Base-by-base conservation (phyloP, 208 protist genomes). In the Trypanosoma vivax region DNA sequence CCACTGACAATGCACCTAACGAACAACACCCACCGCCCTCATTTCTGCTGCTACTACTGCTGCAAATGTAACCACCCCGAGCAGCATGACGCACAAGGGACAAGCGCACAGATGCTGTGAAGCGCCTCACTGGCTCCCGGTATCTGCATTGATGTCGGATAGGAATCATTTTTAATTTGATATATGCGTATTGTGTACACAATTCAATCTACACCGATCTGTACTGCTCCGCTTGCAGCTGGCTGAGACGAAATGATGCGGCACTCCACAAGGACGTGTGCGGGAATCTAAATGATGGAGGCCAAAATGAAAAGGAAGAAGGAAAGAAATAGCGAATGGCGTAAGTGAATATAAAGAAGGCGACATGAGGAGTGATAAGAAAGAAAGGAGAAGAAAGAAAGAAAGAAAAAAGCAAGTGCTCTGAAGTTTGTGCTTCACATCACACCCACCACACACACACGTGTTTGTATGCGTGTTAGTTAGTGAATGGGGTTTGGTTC, bases 101-200 rank as follows among this genome's bases (percentile, higher is more conserved):
- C 7, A 48, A 5, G 19, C 54, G 37, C 27, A 56, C 27, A 10
- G 35, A 16, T 40, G 16, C 13, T 1, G 35, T 56, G n/a, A 28
- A 35, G 29, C 13, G 4, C 38, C 47, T 38, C 23, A 27, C 30
- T 16, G 39, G 25, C 14, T 33, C 42, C 28, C 48, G 47, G n/a
- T 46, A 16, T 27, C 24, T 11, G 47, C 50, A 53, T 24, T 60
- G 14, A 23, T 39, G 45, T 24, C 50, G 42, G 34, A 56, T 55
- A 14, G 49, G 58, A 56, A 56, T 64, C 58, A 64, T 64, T 37
- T 3, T 5, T 28, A 30, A 23, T 51, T 51, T 51, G 21, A 25
- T 33, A 21, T 50, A 13, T 42, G n/a, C 37, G 4, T 14, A 6
- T 42, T 18, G 13, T n/a, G n/a, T n/a, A n/a, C n/a, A n/a, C n/a